Percentiles rank a stretch among this genome's conserved stretches.
Evolutionary conservation across 495 filamentous ascomycete genomes (phyloP).

Genomic region (Copromyces sp.): DNA sequence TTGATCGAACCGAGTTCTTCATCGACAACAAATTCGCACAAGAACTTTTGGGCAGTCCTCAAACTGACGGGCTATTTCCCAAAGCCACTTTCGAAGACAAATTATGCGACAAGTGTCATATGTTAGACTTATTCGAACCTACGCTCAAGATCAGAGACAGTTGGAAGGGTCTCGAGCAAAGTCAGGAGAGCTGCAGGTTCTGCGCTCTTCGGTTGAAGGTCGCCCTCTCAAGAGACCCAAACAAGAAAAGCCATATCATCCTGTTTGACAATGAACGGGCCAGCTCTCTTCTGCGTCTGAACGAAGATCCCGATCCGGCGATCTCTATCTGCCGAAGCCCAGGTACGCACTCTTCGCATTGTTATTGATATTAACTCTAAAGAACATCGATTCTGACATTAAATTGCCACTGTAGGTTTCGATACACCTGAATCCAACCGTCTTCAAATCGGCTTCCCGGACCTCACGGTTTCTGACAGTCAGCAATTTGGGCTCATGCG

Average conservation of each 20-base stretch:
- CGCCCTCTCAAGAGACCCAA: background rate
- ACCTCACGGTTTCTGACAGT: conserved; percentile 6
- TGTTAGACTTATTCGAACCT: background rate
- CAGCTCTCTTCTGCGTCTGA: conserved; percentile 8
- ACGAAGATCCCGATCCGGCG: background rate
- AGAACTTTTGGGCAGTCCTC: too few species aligned
- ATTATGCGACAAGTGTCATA: background rate
- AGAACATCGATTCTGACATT: too few species aligned
- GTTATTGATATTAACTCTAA: too few species aligned
- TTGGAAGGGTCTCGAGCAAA: conserved; percentile 1
- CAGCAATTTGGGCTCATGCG: conserved; percentile 11
- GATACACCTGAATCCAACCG: background rate
- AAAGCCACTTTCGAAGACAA: too few species aligned
- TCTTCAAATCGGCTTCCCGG: conserved; percentile 13
- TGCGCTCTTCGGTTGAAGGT: conserved; percentile 11
- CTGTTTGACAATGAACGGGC: conserved; percentile 4
- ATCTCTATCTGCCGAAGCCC: conserved; percentile 5
- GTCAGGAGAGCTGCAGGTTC: conserved; percentile 6
- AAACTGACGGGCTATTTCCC: too few species aligned
- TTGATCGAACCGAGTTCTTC: too few species aligned
- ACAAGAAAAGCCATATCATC: background rate
- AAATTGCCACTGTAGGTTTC: background rate
- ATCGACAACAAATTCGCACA: too few species aligned
- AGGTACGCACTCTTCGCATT: background rate
- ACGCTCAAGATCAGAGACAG: background rate